Evolutionary conservation across 176 grass and related monocot genomes (phyloP).

Genomic region (Coix lacrymajobi): DNA sequence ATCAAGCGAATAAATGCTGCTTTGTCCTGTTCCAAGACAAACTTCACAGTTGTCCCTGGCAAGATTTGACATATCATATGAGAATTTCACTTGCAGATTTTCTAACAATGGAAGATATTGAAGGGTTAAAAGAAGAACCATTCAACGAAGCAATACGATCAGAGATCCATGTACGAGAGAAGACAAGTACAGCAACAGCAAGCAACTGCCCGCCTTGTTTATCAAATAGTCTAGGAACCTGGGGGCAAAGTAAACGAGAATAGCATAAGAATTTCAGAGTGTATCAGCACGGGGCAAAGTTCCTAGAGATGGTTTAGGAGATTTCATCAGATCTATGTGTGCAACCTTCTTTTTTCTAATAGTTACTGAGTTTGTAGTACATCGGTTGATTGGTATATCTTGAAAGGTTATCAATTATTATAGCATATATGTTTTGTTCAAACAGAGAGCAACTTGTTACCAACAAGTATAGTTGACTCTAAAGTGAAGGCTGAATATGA

Average conservation of each 20-base stretch:
- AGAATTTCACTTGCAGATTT: constrained; percentile 31
- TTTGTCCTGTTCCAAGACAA: constrained; percentile 95
- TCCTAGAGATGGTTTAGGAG: constrained; percentile 4
- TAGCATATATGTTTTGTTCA: constrained; percentile 4
- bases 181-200: constrained; percentile 86
- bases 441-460: background rate
- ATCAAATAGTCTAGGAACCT: constrained; percentile 90
- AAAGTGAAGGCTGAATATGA: background rate
- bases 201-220: constrained; percentile 94
- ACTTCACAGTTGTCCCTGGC: constrained; percentile 95
- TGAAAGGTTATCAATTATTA: background rate
- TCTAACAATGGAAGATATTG: constrained; percentile 7
- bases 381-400: background rate
- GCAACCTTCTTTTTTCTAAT: background rate
- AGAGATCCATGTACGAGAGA: constrained; percentile 94
- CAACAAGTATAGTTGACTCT: background rate
- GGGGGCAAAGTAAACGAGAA: constrained; percentile 26
- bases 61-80: constrained; percentile 35
- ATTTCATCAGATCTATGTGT: background rate
- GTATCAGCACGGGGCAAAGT: constrained; percentile 1
- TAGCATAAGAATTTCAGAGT: constrained; percentile 20
- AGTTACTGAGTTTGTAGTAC: background rate
- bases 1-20: constrained; percentile 80
- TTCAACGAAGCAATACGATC: constrained; percentile 98
- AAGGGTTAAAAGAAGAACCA: constrained; percentile 47